Conservation (phyloP, 2,329 filamentous ascomycete genomes). For the Leptographium wingfieldii region DNA sequence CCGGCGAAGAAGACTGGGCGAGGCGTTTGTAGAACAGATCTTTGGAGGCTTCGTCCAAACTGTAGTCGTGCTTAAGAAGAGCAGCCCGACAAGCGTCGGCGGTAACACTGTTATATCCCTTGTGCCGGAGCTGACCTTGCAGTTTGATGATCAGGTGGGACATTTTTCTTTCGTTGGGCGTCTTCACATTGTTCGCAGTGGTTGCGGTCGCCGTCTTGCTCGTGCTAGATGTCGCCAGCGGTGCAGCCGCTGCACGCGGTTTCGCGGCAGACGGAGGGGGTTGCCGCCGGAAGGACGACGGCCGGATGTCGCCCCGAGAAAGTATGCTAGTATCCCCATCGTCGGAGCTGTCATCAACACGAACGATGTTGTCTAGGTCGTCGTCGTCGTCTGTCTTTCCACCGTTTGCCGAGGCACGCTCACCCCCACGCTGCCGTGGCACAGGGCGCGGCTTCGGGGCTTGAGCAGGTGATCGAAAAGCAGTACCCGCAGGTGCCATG, state of each 20-base stretch:
- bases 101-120: not conserved
- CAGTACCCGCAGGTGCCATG: slow-evolving; percentile 66
- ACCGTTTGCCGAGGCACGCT: not conserved
- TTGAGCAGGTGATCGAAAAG: slow-evolving; percentile 42
- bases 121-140: slow-evolving; percentile 4
- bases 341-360: slow-evolving; percentile 41
- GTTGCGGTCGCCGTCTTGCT: not conserved
- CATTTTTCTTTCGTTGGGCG: slow-evolving; percentile 6
- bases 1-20: not conserved
- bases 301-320: slow-evolving; percentile 48
- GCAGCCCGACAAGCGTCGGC: slow-evolving; percentile 4
- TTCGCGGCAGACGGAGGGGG: not conserved
- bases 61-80: slow-evolving; percentile 7
- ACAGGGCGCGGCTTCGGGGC: not conserved
- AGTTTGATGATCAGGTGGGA: slow-evolving; percentile 5
- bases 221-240: not conserved
- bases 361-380: slow-evolving; percentile 24
- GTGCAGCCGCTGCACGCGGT: not conserved
- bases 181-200: not conserved
- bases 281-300: slow-evolving; percentile 38
- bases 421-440: not conserved
- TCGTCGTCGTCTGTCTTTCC: slow-evolving; percentile 7
- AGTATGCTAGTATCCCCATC: slow-evolving; percentile 32
- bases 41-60: slow-evolving; percentile 5
- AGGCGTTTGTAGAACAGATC: slow-evolving; percentile 8